phyloP scores from a whole-genome alignment of 768 basidiomycete genomes.

The Boletus reticulatus region DNA sequence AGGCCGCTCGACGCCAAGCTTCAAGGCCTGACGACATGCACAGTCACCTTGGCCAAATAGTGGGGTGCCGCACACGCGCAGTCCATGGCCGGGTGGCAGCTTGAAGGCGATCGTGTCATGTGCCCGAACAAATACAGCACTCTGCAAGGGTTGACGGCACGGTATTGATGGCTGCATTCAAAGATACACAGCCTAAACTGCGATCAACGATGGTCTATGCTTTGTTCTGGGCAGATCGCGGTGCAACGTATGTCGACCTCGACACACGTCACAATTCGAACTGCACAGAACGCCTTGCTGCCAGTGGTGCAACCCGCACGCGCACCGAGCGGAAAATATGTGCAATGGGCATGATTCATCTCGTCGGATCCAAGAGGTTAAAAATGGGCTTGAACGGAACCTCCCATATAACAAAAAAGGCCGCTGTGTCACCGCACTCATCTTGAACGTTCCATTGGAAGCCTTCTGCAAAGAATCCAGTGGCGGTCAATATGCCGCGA shows the following conservation, averaged over 20 bases:
- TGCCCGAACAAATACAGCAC: neutral
- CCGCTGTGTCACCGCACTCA: constrained; percentile 8
- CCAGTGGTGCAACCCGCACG: neutral
- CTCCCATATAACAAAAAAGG: accelerated
- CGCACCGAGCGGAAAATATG: neutral
- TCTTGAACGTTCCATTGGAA: constrained; percentile 24
- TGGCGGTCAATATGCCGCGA: constrained; percentile 12
- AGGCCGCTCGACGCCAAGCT: neutral
- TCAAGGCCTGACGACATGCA: neutral
- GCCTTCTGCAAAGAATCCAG: constrained; percentile 11
- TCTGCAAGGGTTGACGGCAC: neutral
- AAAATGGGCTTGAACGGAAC: neutral
- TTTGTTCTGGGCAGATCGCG: neutral
- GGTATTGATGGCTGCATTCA: too few species aligned
- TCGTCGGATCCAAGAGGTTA: neutral
- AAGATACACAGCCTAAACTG: constrained; percentile 13
- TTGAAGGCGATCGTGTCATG: constrained; percentile 10
- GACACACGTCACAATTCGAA: neutral
- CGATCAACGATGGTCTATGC: constrained; percentile 5
- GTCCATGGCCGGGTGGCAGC: constrained; percentile 12
- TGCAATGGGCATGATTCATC: neutral
- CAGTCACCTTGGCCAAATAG: neutral
- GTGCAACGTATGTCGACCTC: neutral
- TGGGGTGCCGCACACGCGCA: constrained; percentile 4
- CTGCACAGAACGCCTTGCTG: neutral